Evolutionary conservation across 139 green algal species (phyloP).

Genomic region (Chlamydomonas sp.): DNA sequence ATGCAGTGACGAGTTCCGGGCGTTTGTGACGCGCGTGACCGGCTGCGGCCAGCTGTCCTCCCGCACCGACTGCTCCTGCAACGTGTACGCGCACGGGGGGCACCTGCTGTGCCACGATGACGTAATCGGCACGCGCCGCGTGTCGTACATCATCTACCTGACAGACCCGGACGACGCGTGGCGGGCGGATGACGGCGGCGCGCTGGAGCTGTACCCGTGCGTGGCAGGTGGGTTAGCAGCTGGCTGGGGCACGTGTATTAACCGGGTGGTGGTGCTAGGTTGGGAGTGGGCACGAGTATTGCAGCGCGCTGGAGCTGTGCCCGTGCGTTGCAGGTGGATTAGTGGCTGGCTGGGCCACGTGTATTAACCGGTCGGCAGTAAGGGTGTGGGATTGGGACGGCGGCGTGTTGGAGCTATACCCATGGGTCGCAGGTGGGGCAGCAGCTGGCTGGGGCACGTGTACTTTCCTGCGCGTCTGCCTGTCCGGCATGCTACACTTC

Average conservation of each 20-base stretch:
- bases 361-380: too few relatives aligned
- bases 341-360: too few relatives aligned
- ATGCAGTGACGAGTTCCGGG: conserved; percentile 39
- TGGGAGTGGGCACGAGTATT: background rate
- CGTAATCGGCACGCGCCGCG: conserved; percentile 85
- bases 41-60: conserved; percentile 76
- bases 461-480: too few relatives aligned
- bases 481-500: too few relatives aligned
- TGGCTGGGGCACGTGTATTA: too few relatives aligned
- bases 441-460: too few relatives aligned
- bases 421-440: too few relatives aligned
- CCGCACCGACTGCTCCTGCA: conserved; percentile 88
- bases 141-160: conserved; percentile 94
- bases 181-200: conserved; percentile 79
- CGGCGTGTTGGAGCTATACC: too few relatives aligned
- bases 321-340: too few relatives aligned
- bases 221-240: conserved; percentile 34
- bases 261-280: background rate
- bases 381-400: too few relatives aligned
- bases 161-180: conserved; percentile 87
- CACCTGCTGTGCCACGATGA: conserved; percentile 90
- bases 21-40: conserved; percentile 66
- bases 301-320: background rate
- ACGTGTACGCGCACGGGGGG: conserved; percentile 83
- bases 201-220: conserved; percentile 87